Percentiles rank a stretch among this genome's conserved stretches.
Conservation (phyloP, 352 stramenopile genomes). For the Pythium angustatum region DNA sequence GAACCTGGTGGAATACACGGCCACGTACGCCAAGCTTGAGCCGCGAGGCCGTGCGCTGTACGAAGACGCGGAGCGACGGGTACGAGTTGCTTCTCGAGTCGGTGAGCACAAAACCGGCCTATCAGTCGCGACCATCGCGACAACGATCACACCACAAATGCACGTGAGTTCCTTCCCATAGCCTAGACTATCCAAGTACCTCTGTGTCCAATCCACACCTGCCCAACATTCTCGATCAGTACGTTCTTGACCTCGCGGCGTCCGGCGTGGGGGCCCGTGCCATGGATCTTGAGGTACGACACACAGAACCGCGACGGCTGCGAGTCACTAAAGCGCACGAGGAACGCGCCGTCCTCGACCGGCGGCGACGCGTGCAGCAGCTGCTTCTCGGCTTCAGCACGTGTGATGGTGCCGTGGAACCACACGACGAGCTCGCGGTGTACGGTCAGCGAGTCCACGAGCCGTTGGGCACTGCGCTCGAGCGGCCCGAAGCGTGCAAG, state of each 20-base stretch:
- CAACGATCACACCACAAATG: no score
- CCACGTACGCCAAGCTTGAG: conserved; percentile 67
- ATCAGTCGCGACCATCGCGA: no score
- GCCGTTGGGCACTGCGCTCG: conserved; percentile 50
- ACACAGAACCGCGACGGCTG: conserved; percentile 77
- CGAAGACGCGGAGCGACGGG: conserved; percentile 63
- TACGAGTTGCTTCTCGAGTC: conserved; percentile 53
- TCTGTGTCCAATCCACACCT: neutral
- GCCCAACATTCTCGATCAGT: conserved; percentile 61
- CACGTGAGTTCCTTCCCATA: no score
- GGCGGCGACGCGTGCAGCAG: conserved; percentile 24
- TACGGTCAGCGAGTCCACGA: conserved; percentile 62
- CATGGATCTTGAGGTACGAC: conserved; percentile 76
- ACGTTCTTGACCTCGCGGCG: conserved; percentile 71
- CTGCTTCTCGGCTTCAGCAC: conserved; percentile 48
- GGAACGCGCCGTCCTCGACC: conserved; percentile 64
- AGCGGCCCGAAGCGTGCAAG: conserved; percentile 74
- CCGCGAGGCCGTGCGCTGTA: conserved; percentile 54
- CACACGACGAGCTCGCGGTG: conserved; percentile 64
- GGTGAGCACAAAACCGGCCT: conserved; percentile 48
- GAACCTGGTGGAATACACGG: no score
- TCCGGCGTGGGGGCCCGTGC: conserved; percentile 28
- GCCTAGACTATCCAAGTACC: no score
- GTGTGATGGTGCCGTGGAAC: conserved; percentile 69
- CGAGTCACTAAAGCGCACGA: conserved; percentile 79